Percentiles rank a stretch among this genome's conserved stretches.
Conservation (phyloP, 2,329 filamentous ascomycete species). For the Pseudopithomyces chartarum region DNA sequence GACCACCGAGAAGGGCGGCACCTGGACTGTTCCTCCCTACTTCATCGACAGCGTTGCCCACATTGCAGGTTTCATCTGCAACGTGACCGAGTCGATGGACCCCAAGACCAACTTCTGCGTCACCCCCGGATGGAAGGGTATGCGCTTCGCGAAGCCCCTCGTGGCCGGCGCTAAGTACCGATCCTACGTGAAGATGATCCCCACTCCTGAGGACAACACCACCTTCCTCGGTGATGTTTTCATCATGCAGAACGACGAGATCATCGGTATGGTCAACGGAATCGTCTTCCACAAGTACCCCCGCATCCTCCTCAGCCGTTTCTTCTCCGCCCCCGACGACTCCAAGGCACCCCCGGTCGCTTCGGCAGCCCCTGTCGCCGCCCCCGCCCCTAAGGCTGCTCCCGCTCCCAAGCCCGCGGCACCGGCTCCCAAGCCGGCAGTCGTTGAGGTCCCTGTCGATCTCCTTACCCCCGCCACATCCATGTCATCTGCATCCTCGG, state of each 20-base stretch:
- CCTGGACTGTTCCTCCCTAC: conserved; percentile 13
- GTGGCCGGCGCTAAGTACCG: conserved; percentile 14
- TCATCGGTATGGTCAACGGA: conserved; percentile 41
- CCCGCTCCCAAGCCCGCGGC: background rate
- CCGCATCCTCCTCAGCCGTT: conserved; percentile 23
- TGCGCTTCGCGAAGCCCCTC: conserved; percentile 27
- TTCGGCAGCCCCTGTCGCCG: background rate
- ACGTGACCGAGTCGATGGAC: conserved; percentile 23
- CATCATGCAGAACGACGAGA: conserved; percentile 37
- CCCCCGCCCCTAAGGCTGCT: background rate
- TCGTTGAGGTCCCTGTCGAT: background rate
- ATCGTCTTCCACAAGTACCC: conserved; percentile 31
- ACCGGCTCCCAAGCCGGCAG: background rate
- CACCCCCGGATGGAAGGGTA: conserved; percentile 26
- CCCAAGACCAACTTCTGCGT: conserved; percentile 23
- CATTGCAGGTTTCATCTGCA: conserved; percentile 29
- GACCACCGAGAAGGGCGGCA: conserved; percentile 5
- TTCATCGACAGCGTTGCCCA: conserved; percentile 24
- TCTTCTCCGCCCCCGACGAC: conserved; percentile 25
- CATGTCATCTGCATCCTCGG: background rate
- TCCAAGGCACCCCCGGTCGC: conserved; percentile 1
- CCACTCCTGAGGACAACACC: conserved; percentile 28
- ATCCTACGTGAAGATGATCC: conserved; percentile 32
- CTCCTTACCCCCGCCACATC: background rate
- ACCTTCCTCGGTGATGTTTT: conserved; percentile 49